These are phyloP conservation scores for Leccinum arenicola DNA, from an alignment of 768 basidiomycete genomes.

Conservation along the genomic window DNA sequence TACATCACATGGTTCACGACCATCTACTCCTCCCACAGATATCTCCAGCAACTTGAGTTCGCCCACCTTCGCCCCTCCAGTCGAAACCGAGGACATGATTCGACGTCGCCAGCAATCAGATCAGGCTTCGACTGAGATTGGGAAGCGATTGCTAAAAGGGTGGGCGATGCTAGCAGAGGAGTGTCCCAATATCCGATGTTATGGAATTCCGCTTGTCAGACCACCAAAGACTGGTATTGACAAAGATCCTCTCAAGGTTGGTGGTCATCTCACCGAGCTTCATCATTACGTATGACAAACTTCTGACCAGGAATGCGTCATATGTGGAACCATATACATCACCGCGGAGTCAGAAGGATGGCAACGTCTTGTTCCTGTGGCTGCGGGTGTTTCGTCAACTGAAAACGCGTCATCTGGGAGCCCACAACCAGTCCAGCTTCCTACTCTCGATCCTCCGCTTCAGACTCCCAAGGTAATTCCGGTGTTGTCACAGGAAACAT, in stretches of 20 bases:
- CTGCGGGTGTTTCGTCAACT: constrained; percentile 5
- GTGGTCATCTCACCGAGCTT: constrained; percentile 13
- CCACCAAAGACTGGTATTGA: constrained; percentile 62
- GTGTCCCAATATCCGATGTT: constrained; percentile 67
- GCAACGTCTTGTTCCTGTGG: constrained; percentile 40
- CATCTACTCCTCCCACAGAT: constrained; percentile 80
- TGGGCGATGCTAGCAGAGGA: constrained; percentile 92
- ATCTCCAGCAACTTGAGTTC: constrained; percentile 59
- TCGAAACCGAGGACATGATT: constrained; percentile 61
- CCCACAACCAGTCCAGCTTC: constrained; percentile 30
- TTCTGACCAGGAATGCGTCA: constrained; percentile 68
- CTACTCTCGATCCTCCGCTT: constrained; percentile 31
- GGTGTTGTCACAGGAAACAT: not conserved
- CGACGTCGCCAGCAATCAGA: constrained; percentile 81
- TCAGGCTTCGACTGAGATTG: constrained; percentile 74
- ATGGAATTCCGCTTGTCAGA: constrained; percentile 80
- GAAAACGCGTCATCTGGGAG: constrained; percentile 4
- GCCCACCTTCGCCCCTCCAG: constrained; percentile 59
- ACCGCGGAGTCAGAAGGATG: constrained; percentile 53
- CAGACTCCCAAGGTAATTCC: constrained; percentile 27
- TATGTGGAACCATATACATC: constrained; percentile 63
- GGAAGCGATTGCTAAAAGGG: constrained; percentile 70
- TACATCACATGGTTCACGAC: constrained; percentile 51
- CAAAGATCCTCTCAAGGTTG: constrained; percentile 66
- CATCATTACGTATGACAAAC: constrained; percentile 2